Percentiles rank a stretch among this genome's conserved stretches.
These are phyloP conservation scores for Colletotrichum tropicicola DNA, from an alignment of 2,329 filamentous ascomycete species.

Conservation along the genomic window DNA sequence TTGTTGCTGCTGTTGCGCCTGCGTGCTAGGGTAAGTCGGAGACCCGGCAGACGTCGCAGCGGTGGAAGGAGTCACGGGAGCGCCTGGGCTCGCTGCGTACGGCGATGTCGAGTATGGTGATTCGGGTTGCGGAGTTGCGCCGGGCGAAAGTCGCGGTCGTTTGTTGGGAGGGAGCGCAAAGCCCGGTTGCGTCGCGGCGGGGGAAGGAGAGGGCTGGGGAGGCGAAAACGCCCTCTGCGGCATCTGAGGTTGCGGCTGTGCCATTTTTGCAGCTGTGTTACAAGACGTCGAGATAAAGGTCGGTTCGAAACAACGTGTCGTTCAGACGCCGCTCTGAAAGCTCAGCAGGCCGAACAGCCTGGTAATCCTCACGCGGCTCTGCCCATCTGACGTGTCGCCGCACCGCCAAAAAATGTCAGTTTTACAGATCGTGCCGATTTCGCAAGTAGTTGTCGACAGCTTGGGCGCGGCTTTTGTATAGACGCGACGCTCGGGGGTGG, in stretches of 20 bases:
- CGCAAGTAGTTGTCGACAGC: neutral
- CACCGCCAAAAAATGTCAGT: neutral
- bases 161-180: slow-evolving; percentile 75
- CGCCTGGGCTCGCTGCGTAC: slow-evolving; percentile 56
- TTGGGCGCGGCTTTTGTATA: neutral
- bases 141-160: slow-evolving; percentile 76
- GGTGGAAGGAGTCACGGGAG: slow-evolving; percentile 49
- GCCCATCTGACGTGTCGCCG: slow-evolving; percentile 50
- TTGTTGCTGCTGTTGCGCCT: neutral
- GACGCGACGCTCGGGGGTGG: neutral
- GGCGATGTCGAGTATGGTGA: slow-evolving; percentile 67
- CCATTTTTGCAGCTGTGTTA: slow-evolving; percentile 51
- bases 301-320: slow-evolving; percentile 17
- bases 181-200: slow-evolving; percentile 61
- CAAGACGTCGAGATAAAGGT: slow-evolving; percentile 12
- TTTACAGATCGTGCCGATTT: neutral
- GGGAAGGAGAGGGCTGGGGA: slow-evolving; percentile 69
- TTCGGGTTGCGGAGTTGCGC: slow-evolving; percentile 71
- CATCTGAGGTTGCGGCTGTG: slow-evolving; percentile 65
- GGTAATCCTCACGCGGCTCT: slow-evolving; percentile 52
- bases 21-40: slow-evolving; percentile 40
- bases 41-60: slow-evolving; percentile 45
- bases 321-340: slow-evolving; percentile 22
- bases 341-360: slow-evolving; percentile 60
- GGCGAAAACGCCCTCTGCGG: slow-evolving; percentile 69